Evolutionary conservation across 1,284 basidiomycete species (phyloP).

Genomic region (Tranzscheliella williamsii): DNA sequence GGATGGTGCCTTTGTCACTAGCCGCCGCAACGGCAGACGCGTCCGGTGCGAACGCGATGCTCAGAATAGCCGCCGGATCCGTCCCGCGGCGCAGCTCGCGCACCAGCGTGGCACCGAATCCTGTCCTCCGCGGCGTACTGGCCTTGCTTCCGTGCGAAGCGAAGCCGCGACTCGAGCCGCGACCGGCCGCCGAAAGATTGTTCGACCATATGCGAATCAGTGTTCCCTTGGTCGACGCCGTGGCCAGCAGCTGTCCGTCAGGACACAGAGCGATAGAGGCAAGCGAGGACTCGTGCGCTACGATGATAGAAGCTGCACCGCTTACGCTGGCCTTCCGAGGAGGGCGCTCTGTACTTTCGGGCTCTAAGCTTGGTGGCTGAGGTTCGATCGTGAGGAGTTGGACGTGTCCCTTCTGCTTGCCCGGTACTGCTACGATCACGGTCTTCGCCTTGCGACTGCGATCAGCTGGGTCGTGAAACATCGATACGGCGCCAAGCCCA

Average conservation of each 20-base stretch:
- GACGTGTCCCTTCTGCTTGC: constrained; percentile 50
- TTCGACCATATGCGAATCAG: constrained; percentile 49
- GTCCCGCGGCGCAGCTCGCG: constrained; percentile 49
- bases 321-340: not conserved
- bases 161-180: not conserved
- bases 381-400: constrained; percentile 31
- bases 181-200: constrained; percentile 1
- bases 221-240: constrained; percentile 48
- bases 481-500: constrained; percentile 29
- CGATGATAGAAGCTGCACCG: constrained; percentile 49
- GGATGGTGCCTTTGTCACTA: constrained; percentile 55
- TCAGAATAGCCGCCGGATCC: constrained; percentile 46
- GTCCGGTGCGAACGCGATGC: constrained; percentile 48
- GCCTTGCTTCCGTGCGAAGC: constrained; percentile 1
- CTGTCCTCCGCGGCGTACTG: constrained; percentile 17
- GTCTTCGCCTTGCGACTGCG: not conserved
- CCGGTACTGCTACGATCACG: constrained; percentile 41
- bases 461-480: not conserved
- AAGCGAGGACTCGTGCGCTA: constrained; percentile 43
- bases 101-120: constrained; percentile 24
- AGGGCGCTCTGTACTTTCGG: not conserved
- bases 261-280: constrained; percentile 38
- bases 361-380: not conserved
- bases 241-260: constrained; percentile 32
- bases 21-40: constrained; percentile 36